These are phyloP conservation scores for Thyridium curvatum DNA, from an alignment of 2,329 filamentous ascomycete species.

Conservation along the genomic window DNA sequence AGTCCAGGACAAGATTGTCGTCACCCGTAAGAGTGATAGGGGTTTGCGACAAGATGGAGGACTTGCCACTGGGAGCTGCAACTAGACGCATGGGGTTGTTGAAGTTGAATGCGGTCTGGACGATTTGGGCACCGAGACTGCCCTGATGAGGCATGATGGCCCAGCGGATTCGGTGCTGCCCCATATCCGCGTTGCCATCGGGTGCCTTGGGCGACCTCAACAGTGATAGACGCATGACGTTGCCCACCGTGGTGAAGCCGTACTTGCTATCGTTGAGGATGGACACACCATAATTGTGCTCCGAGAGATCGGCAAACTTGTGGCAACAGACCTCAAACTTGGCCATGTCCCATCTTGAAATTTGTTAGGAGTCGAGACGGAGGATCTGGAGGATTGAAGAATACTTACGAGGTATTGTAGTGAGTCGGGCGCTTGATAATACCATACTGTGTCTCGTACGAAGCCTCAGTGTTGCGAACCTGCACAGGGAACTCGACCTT, in stretches of 20 bases:
- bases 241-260: conserved; percentile 85
- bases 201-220: conserved; percentile 87
- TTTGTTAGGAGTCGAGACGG: neutral
- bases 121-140: conserved; percentile 62
- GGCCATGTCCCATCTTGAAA: conserved; percentile 81
- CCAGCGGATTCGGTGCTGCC: conserved; percentile 78
- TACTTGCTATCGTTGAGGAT: conserved; percentile 96
- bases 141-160: conserved; percentile 83
- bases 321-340: conserved; percentile 97
- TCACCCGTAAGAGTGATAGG: conserved; percentile 42
- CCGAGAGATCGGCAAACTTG: conserved; percentile 86
- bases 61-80: neutral
- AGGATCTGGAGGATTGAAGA: conserved; percentile 16
- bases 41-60: neutral
- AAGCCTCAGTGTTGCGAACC: conserved; percentile 57
- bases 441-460: conserved; percentile 63
- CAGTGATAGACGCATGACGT: conserved; percentile 81
- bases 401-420: conserved; percentile 54
- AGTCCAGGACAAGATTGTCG: conserved; percentile 51
- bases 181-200: conserved; percentile 93
- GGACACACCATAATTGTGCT: conserved; percentile 82
- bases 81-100: conserved; percentile 70
- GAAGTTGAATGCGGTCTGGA: conserved; percentile 83
- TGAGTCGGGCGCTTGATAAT: conserved; percentile 60
- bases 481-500: conserved; percentile 67